phyloP scores from a whole-genome alignment of 2,329 filamentous ascomycete species.

The Paecilomyces sp. region DNA sequence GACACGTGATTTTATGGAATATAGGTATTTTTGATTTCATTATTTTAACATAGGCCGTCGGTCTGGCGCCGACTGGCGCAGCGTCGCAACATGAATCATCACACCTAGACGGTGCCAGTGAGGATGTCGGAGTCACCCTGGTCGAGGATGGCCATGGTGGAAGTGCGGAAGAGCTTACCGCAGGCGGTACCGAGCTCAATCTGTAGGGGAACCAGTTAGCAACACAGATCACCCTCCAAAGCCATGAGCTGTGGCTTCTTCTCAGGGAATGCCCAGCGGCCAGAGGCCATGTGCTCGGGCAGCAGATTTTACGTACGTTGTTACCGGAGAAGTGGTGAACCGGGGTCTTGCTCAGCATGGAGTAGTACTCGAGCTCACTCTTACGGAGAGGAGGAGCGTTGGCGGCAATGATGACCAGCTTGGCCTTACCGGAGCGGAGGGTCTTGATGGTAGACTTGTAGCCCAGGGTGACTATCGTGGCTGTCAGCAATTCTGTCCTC shows the following conservation, averaged over 20 bases:
- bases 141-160: slow-evolving; percentile 94
- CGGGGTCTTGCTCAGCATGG: slow-evolving; percentile 72
- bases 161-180: slow-evolving; percentile 98
- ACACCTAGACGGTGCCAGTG: slow-evolving; percentile 26
- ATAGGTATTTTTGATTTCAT: not conserved
- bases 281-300: slow-evolving; percentile 6
- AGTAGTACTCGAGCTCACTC: slow-evolving; percentile 80
- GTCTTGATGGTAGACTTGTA: slow-evolving; percentile 88
- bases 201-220: slow-evolving; percentile 58
- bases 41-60: not conserved
- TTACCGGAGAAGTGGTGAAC: slow-evolving; percentile 98
- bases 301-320: slow-evolving; percentile 69
- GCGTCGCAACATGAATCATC: not conserved
- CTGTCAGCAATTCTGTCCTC: slow-evolving; percentile 4
- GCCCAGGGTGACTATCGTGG: slow-evolving; percentile 67
- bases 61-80: not conserved
- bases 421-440: slow-evolving; percentile 93
- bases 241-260: slow-evolving; percentile 63
- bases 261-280: slow-evolving; percentile 56
- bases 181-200: slow-evolving; percentile 97
- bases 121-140: slow-evolving; percentile 98
- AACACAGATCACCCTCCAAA: slow-evolving; percentile 19
- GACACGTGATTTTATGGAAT: not conserved
- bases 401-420: slow-evolving; percentile 91
- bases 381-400: slow-evolving; percentile 98